Evolutionary conservation across 2,329 filamentous ascomycete species (phyloP), one percentile per base, ranked within the genome.

Genomic region (Aureobasidium subglaciale): DNA sequence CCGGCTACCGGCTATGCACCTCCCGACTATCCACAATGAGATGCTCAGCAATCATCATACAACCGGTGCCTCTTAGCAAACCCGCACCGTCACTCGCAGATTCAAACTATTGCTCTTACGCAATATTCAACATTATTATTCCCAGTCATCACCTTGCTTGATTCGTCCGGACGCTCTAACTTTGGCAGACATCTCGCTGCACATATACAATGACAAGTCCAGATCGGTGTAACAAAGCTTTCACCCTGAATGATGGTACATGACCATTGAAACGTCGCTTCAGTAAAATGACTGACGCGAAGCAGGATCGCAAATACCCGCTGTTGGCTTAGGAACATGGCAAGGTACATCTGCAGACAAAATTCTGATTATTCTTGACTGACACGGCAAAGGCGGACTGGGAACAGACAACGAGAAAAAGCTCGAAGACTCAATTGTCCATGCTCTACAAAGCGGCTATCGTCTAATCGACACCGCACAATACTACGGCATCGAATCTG

Each of bases 241-340:
- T 7, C n/a, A 7, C 7, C n/a, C n/a, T 37, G 34, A 37, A 15
- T 37, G 13, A 37, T 37, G 34, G 34, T n/a, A n/a, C n/a, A n/a
- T 37, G n/a, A 15, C 34, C n/a, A n/a, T n/a, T n/a, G n/a, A n/a
- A n/a, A n/a, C n/a, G n/a, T n/a, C n/a, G n/a, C n/a, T n/a, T n/a
- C n/a, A n/a, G 13, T 15, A 15, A 16, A 15, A 16, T 37, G 5
- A 15, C n/a, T 37, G n/a, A 37, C 34, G n/a, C n/a, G n/a, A 15
- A 15, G 13, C 34, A 37, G 34, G 34, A 37, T 37, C 34, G 63
- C 63, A 37, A 2, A 38, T 53, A 13, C 48, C 48, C 3, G 48
- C 48, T 24, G 48, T 53, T 3, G 48, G 48, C 1, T 24, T 53
- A 20, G 48, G 48, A 20, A 53, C 48, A 20, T 53, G 48, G 48